Base-by-base conservation (phyloP, 1,139 yeast species). In the Protomyces gravidus region DNA sequence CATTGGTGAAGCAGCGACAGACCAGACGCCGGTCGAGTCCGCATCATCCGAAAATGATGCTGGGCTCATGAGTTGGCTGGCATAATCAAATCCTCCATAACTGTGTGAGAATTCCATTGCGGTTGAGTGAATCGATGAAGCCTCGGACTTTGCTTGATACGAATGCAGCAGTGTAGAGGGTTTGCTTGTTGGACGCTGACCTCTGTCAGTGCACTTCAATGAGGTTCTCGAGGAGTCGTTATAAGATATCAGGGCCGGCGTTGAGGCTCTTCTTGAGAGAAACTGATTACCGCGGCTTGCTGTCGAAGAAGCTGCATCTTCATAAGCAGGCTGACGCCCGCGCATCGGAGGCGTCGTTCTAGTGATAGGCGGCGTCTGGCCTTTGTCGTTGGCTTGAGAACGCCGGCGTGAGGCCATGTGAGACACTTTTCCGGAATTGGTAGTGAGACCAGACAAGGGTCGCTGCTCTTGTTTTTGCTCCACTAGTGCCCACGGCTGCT, bases 1-100 rank as follows among this genome's bases (percentile, higher is more conserved):
- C 42, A 36, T 36, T 17, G 42, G 42, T 15, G 42, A 36, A 36
- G 42, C 42, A 17, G 42, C 42, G 21, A 36, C 42, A 21, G 42
- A 36, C 42, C 42, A 36, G 21, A 36, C 7, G 42, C 42, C 42
- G 5, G 42, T 15, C 2, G 42, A 36, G 17, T 15, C 42, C 9
- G 42, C 42, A 21, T 36, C 42, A 11, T 36, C 42, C 3, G 42
- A 36, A 11, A 36, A n/a, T 2, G 42, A 36, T 3, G 42, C 42
- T 4, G 42, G 42, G 9, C 42, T 36, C 42, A 36, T 36, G 42
- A 36, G 42, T 4, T 36, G 42, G 42, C 42, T 17, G n/a, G 4
- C 17, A n/a, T 15, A 13, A 21, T 21, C 21, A 21, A n/a, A 13
- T 17, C 42, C 42, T n/a, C 17, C 11, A 21, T 36, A 36, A 11